Conservation (phyloP, 495 filamentous ascomycete species). For the Hypoxylon trugodes region DNA sequence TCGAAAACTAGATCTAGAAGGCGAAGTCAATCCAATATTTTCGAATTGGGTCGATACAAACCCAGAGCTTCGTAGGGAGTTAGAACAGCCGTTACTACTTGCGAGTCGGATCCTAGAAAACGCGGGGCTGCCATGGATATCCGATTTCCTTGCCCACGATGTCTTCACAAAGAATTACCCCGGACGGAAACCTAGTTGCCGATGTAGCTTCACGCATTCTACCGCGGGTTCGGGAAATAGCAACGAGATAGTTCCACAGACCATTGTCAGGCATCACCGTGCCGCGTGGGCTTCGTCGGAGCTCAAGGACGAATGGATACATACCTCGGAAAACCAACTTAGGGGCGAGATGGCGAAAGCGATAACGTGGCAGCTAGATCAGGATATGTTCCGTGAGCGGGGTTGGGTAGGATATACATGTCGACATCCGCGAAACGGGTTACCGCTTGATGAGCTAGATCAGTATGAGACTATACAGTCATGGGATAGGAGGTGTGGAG, state of each 20-base stretch:
- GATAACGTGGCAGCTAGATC: slow-evolving; percentile 48
- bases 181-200: slow-evolving; percentile 29
- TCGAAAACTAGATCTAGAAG: slow-evolving; percentile 29
- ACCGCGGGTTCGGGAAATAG: not conserved
- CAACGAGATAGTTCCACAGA: slow-evolving; percentile 20
- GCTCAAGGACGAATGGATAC: slow-evolving; percentile 33
- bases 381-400: slow-evolving; percentile 40
- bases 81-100: slow-evolving; percentile 45
- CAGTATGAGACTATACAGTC: slow-evolving; percentile 39
- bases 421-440: slow-evolving; percentile 42
- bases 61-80: slow-evolving; percentile 31
- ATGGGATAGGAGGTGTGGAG: slow-evolving; percentile 34
- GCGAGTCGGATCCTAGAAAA: slow-evolving; percentile 47
- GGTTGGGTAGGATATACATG: slow-evolving; percentile 53
- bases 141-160: slow-evolving; percentile 49
- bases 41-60: slow-evolving; percentile 39
- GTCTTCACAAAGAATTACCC: slow-evolving; percentile 46
- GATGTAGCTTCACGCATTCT: slow-evolving; percentile 25
- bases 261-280: slow-evolving; percentile 42
- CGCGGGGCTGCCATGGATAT: slow-evolving; percentile 47
- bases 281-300: slow-evolving; percentile 35
- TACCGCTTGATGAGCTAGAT: slow-evolving; percentile 37
- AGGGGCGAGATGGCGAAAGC: slow-evolving; percentile 27
- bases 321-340: slow-evolving; percentile 28
- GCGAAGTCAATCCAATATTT: slow-evolving; percentile 46